Evolutionary conservation across 2,329 filamentous ascomycete genomes (phyloP).

Genomic region (Sclerotinia spermophila): DNA sequence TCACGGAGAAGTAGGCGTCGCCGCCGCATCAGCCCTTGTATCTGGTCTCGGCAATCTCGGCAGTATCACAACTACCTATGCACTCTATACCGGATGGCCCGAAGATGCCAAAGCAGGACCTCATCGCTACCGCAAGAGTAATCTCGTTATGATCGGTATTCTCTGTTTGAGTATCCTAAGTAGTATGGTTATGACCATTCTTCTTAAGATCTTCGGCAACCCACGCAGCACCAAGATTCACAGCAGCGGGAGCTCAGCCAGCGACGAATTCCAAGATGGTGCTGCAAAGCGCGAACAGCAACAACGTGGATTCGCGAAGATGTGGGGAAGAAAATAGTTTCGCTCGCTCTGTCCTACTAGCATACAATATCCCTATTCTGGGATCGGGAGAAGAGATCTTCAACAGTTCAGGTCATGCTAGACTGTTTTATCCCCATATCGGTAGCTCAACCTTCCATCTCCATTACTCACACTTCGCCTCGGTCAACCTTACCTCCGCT

Average conservation of each 20-base stretch:
- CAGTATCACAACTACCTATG: slow-evolving; percentile 83
- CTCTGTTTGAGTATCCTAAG: slow-evolving; percentile 72
- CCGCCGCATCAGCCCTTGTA: slow-evolving; percentile 78
- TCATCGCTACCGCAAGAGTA: slow-evolving; percentile 75
- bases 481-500: neutral
- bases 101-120: slow-evolving; percentile 66
- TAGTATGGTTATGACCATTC: slow-evolving; percentile 63
- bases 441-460: slow-evolving; percentile 28
- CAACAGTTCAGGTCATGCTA: slow-evolving; percentile 26
- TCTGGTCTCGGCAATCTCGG: slow-evolving; percentile 85
- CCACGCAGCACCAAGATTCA: slow-evolving; percentile 47
- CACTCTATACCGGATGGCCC: slow-evolving; percentile 82
- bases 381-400: slow-evolving; percentile 22
- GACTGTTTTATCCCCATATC: neutral
- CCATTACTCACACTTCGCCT: neutral
- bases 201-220: slow-evolving; percentile 59
- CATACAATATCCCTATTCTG: neutral
- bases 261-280: slow-evolving; percentile 51
- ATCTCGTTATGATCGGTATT: slow-evolving; percentile 84
- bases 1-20: slow-evolving; percentile 87
- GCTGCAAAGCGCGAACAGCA: slow-evolving; percentile 56
- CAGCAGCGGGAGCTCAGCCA: slow-evolving; percentile 38
- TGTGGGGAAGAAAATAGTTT: slow-evolving; percentile 32
- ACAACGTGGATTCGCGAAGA: slow-evolving; percentile 55
- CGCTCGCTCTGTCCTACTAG: neutral